Evolutionary conservation across 345 rosid genomes (phyloP).

Genomic region (Salix koriyanagi): DNA sequence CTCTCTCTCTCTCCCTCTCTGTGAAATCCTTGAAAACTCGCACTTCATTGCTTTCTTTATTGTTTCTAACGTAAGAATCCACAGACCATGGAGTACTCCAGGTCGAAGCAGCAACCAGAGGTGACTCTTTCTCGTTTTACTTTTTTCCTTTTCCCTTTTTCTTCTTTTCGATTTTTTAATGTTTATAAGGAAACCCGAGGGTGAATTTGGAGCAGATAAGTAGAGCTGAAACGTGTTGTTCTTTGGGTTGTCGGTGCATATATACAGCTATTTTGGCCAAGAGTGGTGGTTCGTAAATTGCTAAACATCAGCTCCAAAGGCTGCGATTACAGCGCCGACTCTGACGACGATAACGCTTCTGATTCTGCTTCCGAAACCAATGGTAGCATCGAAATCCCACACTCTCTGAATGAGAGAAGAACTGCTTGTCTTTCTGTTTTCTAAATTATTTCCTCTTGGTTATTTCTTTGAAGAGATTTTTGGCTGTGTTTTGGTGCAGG

Average conservation of each 20-base stretch:
- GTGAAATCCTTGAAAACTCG: neutral
- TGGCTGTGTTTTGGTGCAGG: constrained; percentile 18
- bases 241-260: constrained; percentile 76
- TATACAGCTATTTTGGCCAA: constrained; percentile 90
- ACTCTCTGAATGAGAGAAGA: neutral
- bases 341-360: constrained; percentile 28
- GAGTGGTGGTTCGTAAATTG: constrained; percentile 72
- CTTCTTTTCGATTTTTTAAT: neutral
- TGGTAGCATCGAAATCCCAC: constrained; percentile 23
- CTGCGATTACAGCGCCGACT: constrained; percentile 78
- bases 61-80: neutral
- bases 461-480: neutral
- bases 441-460: neutral
- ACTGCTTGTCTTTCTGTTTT: neutral
- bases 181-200: constrained; percentile 12
- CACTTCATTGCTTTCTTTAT: neutral
- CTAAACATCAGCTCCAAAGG: constrained; percentile 59
- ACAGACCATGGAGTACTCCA: constrained; percentile 32
- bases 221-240: constrained; percentile 63
- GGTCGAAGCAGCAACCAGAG: constrained; percentile 39
- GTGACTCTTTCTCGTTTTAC: constrained; percentile 24
- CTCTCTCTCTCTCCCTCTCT: neutral
- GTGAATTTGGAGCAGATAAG: constrained; percentile 29
- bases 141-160: neutral
- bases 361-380: constrained; percentile 45